Percentiles rank a stretch among this genome's conserved stretches.
phyloP scores from a whole-genome alignment of 2,329 filamentous ascomycete genomes.

The Phoma sp. region DNA sequence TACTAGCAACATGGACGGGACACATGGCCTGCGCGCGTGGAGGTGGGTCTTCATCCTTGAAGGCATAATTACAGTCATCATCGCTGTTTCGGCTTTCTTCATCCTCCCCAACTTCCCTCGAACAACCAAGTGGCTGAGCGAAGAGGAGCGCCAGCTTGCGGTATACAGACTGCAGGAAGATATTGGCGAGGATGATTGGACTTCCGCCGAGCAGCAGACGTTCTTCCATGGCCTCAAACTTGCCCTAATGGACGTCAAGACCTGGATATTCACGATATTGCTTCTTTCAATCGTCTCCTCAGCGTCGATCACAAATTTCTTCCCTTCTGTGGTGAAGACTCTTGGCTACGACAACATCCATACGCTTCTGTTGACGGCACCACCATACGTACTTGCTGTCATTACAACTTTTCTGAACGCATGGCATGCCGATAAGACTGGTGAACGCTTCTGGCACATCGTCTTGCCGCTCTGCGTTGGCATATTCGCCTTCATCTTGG shows the following conservation, averaged over 20 bases:
- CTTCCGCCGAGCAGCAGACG: conserved; percentile 41
- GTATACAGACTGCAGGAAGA: conserved; percentile 48
- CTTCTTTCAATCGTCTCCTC: conserved; percentile 50
- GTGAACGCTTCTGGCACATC: conserved; percentile 75
- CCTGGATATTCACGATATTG: conserved; percentile 50
- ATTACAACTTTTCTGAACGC: conserved; percentile 70
- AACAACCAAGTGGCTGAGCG: conserved; percentile 49
- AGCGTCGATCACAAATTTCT: conserved; percentile 57
- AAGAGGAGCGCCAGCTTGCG: conserved; percentile 49
- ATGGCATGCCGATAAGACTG: conserved; percentile 73
- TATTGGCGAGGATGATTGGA: conserved; percentile 51
- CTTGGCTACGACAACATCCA: conserved; percentile 63
- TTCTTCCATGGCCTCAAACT: conserved; percentile 51
- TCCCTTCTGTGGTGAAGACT: conserved; percentile 67
- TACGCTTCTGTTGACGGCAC: conserved; percentile 56
- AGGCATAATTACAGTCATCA: conserved; percentile 67
- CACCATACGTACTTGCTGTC: conserved; percentile 58
- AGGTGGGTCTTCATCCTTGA: conserved; percentile 75
- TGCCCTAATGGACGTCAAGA: conserved; percentile 49
- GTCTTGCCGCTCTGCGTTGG: conserved; percentile 66
- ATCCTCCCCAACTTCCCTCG: conserved; percentile 72
- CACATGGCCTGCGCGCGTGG: conserved; percentile 65
- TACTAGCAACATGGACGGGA: conserved; percentile 66
- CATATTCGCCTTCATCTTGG: conserved; percentile 70
- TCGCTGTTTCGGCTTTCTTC: conserved; percentile 64